Base-by-base conservation (phyloP, 331 rosid genomes). In the Rosa hybrid region DNA sequence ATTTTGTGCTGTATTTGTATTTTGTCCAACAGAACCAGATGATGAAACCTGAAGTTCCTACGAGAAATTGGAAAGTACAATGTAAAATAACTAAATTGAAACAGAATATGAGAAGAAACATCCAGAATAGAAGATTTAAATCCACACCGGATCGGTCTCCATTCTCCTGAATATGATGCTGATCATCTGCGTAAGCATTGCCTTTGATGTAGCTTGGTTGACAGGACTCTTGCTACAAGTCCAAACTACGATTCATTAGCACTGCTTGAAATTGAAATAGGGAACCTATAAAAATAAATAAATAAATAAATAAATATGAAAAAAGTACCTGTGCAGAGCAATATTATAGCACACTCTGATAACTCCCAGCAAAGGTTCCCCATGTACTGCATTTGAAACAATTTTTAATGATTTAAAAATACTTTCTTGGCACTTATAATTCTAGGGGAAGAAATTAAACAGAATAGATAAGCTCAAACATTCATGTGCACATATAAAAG, bases 131-230 rank as follows among this genome's bases (percentile, higher is more conserved):
- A 54, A 68, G 77, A 83, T 86, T 74, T 21, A 78, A 77, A 85
- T 68, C 76, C 83, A 44, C 81, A 93, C 99, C 89, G 77, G 90
- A 80, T 93, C 95, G 44, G 94, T 94, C 88, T 96, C 99, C 98
- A 96, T 96, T 86, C 98, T 92, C 90, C 95, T 90, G 81, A 94
- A 87, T 78, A 88, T 41, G 72, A 96, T 92, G 93, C 97, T 93
- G 85, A 92, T 83, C 97, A 96, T 96, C 86, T 96, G 99, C 7
- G 98, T 96, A 86, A 96, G 92, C 99, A 96, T 96, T 77, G 99
- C 99, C 92, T 96, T 96, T 71, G 99, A 90, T 12, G 99, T 96
- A 81, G 97, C 98, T 90, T 96, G 99, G 87, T 96, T 96, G 85
- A 96, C 88, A 59, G 98, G 97, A 87, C 97, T 93, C 96, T 96